Conservation (phyloP, 176 grass and related monocot species). For the Secale cereale region DNA sequence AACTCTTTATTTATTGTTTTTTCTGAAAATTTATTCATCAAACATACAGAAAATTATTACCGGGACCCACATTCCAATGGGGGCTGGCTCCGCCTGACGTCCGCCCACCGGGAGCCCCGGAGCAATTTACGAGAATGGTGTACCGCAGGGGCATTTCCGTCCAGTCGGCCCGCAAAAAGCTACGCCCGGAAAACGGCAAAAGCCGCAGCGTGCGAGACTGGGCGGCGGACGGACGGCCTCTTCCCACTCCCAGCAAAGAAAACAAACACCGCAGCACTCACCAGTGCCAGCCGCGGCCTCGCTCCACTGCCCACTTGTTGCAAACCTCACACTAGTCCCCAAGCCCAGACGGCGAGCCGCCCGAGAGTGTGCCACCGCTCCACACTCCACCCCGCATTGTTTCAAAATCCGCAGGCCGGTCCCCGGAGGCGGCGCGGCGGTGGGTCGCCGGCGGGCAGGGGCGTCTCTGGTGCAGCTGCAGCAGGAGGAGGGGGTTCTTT, state of each 20-base stretch:
- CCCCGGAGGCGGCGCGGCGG: constrained; percentile 1
- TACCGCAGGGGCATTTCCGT: constrained; percentile 41
- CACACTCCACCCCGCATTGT: constrained; percentile 31
- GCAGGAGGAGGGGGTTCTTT: neutral
- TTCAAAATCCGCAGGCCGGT: constrained; percentile 25
- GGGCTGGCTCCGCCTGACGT: neutral
- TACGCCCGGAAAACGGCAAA: constrained; percentile 44
- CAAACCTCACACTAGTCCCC: neutral
- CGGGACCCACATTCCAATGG: neutral
- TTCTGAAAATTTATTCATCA: no score
- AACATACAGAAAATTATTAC: no score
- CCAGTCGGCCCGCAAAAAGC: neutral
- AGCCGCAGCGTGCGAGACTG: constrained; percentile 8
- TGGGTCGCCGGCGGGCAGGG: neutral
- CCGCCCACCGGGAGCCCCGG: neutral
- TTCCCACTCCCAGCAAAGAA: neutral
- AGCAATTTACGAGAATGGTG: constrained; percentile 6
- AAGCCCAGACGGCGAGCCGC: constrained; percentile 32
- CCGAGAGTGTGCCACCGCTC: constrained; percentile 22
- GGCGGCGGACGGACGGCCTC: neutral
- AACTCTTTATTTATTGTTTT: no score
- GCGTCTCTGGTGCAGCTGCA: neutral
- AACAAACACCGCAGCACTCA: neutral
- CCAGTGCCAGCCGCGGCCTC: neutral
- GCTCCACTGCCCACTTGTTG: constrained; percentile 16